Percentiles rank a stretch among this genome's conserved stretches.
phyloP scores from a whole-genome alignment of 2,329 filamentous ascomycete genomes.

The Alternaria rosae region DNA sequence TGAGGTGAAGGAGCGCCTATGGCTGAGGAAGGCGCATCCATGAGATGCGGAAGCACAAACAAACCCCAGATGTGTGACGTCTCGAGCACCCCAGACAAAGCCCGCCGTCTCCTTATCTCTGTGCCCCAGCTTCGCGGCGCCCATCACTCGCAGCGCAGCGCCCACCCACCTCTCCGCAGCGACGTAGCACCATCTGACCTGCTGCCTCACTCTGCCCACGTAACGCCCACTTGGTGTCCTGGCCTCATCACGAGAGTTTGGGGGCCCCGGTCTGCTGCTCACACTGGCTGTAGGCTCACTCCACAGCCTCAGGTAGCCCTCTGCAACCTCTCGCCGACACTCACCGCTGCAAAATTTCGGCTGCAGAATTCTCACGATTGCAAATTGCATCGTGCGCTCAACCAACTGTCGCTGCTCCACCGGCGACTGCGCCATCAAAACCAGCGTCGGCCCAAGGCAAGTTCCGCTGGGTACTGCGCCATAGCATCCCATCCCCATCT shows the following conservation, averaged over 20 bases:
- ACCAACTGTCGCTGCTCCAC: conserved; percentile 23
- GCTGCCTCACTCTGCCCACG: conserved; percentile 22
- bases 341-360: conserved; percentile 33
- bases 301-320: conserved; percentile 29
- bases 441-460: conserved; percentile 15
- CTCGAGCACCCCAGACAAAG: conserved; percentile 16
- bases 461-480: conserved; percentile 20
- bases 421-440: conserved; percentile 12
- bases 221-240: conserved; percentile 13
- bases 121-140: conserved; percentile 10
- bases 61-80: conserved; percentile 22
- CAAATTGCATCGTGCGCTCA: conserved; percentile 23
- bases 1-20: conserved; percentile 4
- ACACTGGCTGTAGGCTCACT: conserved; percentile 19
- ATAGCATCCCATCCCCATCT: conserved; percentile 15
- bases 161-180: conserved; percentile 7
- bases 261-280: conserved; percentile 18
- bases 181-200: conserved; percentile 21
- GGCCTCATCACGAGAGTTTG: conserved; percentile 6
- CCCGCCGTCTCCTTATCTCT: conserved; percentile 11
- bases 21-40: conserved; percentile 4
- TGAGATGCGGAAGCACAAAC: conserved; percentile 6
- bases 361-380: conserved; percentile 26
- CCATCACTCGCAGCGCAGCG: conserved; percentile 15
- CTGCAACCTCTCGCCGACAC: conserved; percentile 30